Evolutionary conservation across 768 basidiomycete genomes (phyloP), one percentile per base, ranked within the genome.

Genomic region (Lactarius akahatsu): DNA sequence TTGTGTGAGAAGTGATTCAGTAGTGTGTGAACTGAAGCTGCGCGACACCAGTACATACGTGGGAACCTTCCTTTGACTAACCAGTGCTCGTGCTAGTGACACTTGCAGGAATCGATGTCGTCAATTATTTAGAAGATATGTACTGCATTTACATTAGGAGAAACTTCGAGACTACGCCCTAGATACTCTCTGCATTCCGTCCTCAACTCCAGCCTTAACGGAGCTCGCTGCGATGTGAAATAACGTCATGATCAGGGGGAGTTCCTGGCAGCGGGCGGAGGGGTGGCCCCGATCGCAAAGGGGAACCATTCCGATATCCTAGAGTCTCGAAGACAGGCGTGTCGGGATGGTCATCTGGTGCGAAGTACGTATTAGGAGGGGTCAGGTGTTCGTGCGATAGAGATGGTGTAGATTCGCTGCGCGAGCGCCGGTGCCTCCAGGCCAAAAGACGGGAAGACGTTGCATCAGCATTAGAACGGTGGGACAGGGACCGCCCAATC

Each of bases 161-260:
- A 30, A 55, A 23, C 34, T 57, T 69, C 28, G 45, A 52, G 26
- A 68, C 66, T 4, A 71, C 67, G n/a, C 68, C 70, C 28, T 65
- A 5, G 13, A 40, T 40, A 40, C 4, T 40, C 13, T 13, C 61
- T 13, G 55, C 61, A 56, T 71, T 71, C 71, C 71, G 68, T 59
- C 70, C 71, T n/a, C 70, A 66, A 30, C 30, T 30, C 30, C 30
- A 30, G 4, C 71, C 64, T 28, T 66, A 61, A 32, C 62, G 63
- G 26, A 67, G 63, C 63, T 70, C 66, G 11, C 57, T 61, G 47
- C 69, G 70, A 30, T 62, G 68, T 18, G 58, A 50, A 54, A 62
- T 52, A n/a, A 10, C 57, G 4, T 15, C 3, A 16, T 32, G 45
- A 0, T 23, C 47, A 6, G 20, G 61, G 38, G 40, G 26, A 10